phyloP scores from a whole-genome alignment of 805 yeast species.

The Starmera caribaea region DNA sequence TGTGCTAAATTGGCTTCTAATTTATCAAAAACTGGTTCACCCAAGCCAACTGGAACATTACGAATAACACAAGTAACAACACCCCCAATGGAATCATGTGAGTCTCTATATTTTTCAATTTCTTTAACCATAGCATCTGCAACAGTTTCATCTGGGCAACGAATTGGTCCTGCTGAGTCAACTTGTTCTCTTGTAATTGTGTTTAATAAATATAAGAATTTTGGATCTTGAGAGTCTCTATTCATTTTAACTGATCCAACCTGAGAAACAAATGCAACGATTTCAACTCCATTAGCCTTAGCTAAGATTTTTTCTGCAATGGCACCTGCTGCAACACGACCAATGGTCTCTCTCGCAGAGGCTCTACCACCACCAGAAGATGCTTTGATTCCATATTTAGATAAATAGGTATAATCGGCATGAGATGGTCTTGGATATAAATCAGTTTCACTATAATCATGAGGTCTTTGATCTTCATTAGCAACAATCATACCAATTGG shows the following conservation, averaged over 20 bases:
- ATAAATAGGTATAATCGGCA: slow-evolving; percentile 89
- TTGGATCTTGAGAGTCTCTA: slow-evolving; percentile 55
- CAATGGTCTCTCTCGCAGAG: slow-evolving; percentile 95
- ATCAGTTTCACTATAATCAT: slow-evolving; percentile 93
- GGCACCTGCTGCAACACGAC: slow-evolving; percentile 98
- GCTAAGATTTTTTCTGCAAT: slow-evolving; percentile 86
- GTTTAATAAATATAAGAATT: slow-evolving; percentile 57
- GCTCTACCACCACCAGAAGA: slow-evolving; percentile 97
- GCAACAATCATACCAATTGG: slow-evolving; percentile 90
- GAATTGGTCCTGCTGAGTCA: slow-evolving; percentile 79
- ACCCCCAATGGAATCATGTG: slow-evolving; percentile 93
- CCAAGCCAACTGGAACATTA: slow-evolving; percentile 90
- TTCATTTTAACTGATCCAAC: slow-evolving; percentile 77
- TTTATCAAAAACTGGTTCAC: slow-evolving; percentile 97
- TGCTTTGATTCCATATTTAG: slow-evolving; percentile 88
- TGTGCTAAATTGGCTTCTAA: slow-evolving; percentile 93
- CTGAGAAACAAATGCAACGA: slow-evolving; percentile 93
- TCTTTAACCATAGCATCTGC: slow-evolving; percentile 76
- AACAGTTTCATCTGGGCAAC: slow-evolving; percentile 77
- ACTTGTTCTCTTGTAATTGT: slow-evolving; percentile 83
- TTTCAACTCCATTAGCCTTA: slow-evolving; percentile 75
- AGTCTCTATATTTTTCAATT: slow-evolving; percentile 78
- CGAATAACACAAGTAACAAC: slow-evolving; percentile 95
- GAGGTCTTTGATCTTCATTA: slow-evolving; percentile 95
- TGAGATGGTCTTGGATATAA: slow-evolving; percentile 96